phyloP scores from a whole-genome alignment of 176 grass and related monocot species.

The Carex parvula region DNA sequence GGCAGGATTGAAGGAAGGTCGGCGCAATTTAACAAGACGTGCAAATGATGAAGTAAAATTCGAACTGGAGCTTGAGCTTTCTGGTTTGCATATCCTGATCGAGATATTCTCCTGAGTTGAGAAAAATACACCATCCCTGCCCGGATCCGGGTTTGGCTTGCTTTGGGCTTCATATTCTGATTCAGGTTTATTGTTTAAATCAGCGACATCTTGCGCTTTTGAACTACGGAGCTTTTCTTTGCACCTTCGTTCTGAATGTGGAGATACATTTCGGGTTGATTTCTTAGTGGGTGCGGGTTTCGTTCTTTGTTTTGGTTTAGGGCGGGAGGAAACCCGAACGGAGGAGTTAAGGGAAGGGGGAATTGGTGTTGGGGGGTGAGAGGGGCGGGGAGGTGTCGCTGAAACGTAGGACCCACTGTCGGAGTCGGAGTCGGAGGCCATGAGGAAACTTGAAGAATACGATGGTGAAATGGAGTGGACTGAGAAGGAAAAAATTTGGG shows the following conservation, averaged over 20 bases:
- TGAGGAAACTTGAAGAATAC: conserved; percentile 27
- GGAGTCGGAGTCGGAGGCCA: conserved; percentile 53
- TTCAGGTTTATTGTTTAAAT: background rate
- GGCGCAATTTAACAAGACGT: conserved; percentile 60
- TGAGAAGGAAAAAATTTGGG: background rate
- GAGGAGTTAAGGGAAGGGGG: conserved; percentile 27
- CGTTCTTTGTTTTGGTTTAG: conserved; percentile 35
- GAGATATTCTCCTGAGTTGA: conserved; percentile 17
- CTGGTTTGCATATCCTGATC: background rate
- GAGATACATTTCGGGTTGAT: background rate
- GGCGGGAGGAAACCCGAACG: conserved; percentile 12
- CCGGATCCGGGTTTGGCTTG: conserved; percentile 35
- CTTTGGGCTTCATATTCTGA: conserved; percentile 53
- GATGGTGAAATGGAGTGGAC: background rate
- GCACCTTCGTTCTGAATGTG: background rate
- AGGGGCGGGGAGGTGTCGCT: conserved; percentile 41
- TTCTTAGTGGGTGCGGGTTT: conserved; percentile 14
- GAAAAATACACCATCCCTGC: conserved; percentile 10
- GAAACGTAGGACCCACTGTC: conserved; percentile 67
- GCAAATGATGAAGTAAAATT: conserved; percentile 48
- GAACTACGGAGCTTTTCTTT: background rate
- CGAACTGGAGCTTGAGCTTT: conserved; percentile 1
- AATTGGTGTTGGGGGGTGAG: conserved; percentile 22
- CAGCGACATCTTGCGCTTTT: background rate
- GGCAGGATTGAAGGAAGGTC: conserved; percentile 53